Percentiles rank a stretch among this genome's conserved stretches.
Conservation (phyloP, 176 grass and related monocot genomes). For the Carex pumila region DNA sequence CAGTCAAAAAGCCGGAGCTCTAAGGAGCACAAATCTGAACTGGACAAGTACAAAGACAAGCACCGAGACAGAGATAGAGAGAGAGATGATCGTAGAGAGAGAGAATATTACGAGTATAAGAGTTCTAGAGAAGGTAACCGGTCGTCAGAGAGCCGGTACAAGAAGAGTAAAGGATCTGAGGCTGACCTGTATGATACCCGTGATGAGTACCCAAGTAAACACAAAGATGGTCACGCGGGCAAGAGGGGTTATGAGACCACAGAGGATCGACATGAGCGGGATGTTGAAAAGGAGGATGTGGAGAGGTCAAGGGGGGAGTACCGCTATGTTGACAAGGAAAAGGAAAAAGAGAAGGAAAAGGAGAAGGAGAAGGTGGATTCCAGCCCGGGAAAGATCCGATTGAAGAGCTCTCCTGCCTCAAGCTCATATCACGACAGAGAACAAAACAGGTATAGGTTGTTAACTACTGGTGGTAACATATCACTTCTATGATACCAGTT, state of each 20-base stretch:
- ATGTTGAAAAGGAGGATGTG: conserved; percentile 42
- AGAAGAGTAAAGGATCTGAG: conserved; percentile 51
- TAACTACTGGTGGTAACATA: background rate
- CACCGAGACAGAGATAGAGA: conserved; percentile 47
- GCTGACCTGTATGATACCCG: conserved; percentile 37
- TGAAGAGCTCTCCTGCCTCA: conserved; percentile 54
- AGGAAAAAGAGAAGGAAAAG: conserved; percentile 41
- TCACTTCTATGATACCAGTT: background rate
- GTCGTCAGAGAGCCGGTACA: conserved; percentile 52
- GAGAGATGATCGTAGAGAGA: conserved; percentile 42
- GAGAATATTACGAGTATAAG: conserved; percentile 53
- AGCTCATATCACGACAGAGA: conserved; percentile 65
- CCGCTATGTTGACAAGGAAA: conserved; percentile 52
- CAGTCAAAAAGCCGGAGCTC: conserved; percentile 59
- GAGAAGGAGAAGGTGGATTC: conserved; percentile 59
- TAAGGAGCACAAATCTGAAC: conserved; percentile 69
- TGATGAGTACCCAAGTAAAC: conserved; percentile 53
- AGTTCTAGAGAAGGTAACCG: conserved; percentile 60
- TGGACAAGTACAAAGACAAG: conserved; percentile 71
- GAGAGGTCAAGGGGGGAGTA: conserved; percentile 53
- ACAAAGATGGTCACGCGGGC: conserved; percentile 61
- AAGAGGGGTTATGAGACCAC: conserved; percentile 59
- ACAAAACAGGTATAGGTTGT: conserved; percentile 61
- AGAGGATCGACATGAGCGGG: conserved; percentile 40
- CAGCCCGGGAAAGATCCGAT: conserved; percentile 53